Percentiles rank a stretch among this genome's conserved stretches.
Evolutionary conservation across 202 grass and related monocot genomes (phyloP).

Genomic region (Setaria italica): DNA sequence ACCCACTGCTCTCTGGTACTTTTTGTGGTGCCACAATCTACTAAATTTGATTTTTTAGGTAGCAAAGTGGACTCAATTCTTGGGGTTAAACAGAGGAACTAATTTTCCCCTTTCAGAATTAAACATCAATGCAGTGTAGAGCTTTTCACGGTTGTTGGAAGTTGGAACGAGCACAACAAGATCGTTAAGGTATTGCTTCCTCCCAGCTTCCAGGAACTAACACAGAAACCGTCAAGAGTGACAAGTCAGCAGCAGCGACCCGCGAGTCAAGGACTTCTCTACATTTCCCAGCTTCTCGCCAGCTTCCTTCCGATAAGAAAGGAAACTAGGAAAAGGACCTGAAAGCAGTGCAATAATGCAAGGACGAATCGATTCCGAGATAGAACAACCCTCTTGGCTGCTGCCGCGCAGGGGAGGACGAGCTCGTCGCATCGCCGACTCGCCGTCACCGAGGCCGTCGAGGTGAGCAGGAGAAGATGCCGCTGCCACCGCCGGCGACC

Average conservation of each 20-base stretch:
- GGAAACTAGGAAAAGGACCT: too few species aligned
- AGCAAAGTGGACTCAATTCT: neutral
- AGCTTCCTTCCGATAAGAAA: neutral
- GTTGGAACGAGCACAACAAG: neutral
- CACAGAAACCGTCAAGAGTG: neutral
- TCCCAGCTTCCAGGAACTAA: neutral
- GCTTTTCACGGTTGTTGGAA: neutral
- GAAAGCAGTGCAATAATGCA: neutral
- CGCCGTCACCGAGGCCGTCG: too few species aligned
- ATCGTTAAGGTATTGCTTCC: neutral
- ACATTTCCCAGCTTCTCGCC: too few species aligned
- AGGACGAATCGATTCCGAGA: neutral
- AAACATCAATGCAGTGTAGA: neutral
- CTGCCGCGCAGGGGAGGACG: neutral
- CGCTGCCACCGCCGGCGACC: constrained; percentile 15
- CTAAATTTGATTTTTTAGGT: too few species aligned
- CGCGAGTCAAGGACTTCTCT: neutral
- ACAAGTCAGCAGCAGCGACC: too few species aligned
- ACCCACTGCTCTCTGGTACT: too few species aligned
- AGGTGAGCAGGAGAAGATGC: constrained; percentile 34
- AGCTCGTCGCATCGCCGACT: neutral
- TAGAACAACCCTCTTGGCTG: neutral
- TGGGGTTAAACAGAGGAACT: neutral
- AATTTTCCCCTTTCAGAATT: neutral
- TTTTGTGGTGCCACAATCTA: too few species aligned